A percentile compares a stretch with the other conserved stretches of the same genome.
Evolutionary conservation across 129 eudicot genomes (phyloP).

Genomic region (Escallonia rubra): DNA sequence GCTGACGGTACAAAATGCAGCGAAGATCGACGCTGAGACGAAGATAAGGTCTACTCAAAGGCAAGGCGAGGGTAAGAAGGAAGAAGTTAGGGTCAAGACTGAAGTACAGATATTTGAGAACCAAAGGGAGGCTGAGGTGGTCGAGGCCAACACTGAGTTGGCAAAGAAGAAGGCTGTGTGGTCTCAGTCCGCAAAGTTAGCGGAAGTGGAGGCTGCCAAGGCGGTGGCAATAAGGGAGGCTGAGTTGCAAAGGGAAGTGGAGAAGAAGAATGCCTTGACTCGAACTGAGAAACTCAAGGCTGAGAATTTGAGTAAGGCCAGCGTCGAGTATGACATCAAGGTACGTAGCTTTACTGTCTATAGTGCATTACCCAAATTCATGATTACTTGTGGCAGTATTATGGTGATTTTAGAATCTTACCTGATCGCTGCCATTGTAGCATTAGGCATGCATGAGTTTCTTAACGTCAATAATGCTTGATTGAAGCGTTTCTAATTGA

Average conservation of each 20-base stretch:
- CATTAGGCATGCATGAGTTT: no score
- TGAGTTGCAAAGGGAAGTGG: slow-evolving; percentile 17
- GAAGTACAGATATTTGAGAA: slow-evolving; percentile 18
- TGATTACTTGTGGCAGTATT: no score
- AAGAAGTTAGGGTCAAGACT: slow-evolving; percentile 16
- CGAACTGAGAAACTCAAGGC: slow-evolving; percentile 23
- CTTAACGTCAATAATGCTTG: no score
- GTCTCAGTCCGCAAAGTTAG: slow-evolving; percentile 12
- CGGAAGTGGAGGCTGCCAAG: slow-evolving; percentile 13
- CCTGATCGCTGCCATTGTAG: no score
- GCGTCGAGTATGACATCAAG: slow-evolving; percentile 21
- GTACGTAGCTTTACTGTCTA: neutral
- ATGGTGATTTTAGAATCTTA: no score
- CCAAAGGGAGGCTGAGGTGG: slow-evolving; percentile 18
- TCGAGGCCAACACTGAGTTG: slow-evolving; percentile 1
- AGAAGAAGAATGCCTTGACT: slow-evolving; percentile 14
- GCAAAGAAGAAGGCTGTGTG: slow-evolving; percentile 15
- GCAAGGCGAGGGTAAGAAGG: slow-evolving; percentile 18
- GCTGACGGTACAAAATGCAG: slow-evolving; percentile 19
- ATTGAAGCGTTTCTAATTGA: no score
- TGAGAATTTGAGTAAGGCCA: slow-evolving; percentile 14
- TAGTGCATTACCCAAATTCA: no score
- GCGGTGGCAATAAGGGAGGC: slow-evolving; percentile 15
- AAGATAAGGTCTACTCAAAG: slow-evolving; percentile 9
- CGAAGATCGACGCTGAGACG: slow-evolving; percentile 22